Evolutionary conservation across 2,329 filamentous ascomycete genomes (phyloP).

Genomic region (Triangularia verruculosa): DNA sequence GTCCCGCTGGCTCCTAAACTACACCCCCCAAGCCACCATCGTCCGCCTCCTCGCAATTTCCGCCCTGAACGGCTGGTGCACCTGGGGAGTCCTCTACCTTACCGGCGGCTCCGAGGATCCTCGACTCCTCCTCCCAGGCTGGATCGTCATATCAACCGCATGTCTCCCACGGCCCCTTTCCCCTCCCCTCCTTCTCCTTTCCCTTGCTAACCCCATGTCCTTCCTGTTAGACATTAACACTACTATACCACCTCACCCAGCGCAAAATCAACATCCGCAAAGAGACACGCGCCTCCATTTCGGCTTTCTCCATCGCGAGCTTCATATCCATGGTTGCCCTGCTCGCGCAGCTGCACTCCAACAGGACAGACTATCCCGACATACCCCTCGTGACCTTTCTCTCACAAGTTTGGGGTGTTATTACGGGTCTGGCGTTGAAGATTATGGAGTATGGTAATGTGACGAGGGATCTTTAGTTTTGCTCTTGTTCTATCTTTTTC

Average conservation of each 20-base stretch:
- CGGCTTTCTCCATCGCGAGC: slow-evolving; percentile 72
- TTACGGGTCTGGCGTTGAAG: slow-evolving; percentile 26
- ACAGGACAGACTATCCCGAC: slow-evolving; percentile 58
- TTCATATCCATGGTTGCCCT: slow-evolving; percentile 72
- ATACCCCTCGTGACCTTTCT: slow-evolving; percentile 55
- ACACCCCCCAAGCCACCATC: slow-evolving; percentile 76
- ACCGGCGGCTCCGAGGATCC: slow-evolving; percentile 68
- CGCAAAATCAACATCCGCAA: slow-evolving; percentile 77
- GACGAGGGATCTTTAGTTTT: slow-evolving; percentile 25
- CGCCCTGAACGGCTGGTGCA: slow-evolving; percentile 71
- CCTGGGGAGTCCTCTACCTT: slow-evolving; percentile 67
- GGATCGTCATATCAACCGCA: slow-evolving; percentile 75
- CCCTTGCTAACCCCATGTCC: not conserved
- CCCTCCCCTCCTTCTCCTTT: not conserved
- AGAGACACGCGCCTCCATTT: slow-evolving; percentile 73
- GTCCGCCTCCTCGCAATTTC: slow-evolving; percentile 75
- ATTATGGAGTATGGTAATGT: slow-evolving; percentile 32
- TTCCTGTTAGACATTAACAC: slow-evolving; percentile 70
- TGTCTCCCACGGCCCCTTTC: slow-evolving; percentile 28
- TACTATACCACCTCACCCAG: slow-evolving; percentile 73
- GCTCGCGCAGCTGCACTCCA: slow-evolving; percentile 63
- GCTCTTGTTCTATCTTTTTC: not conserved
- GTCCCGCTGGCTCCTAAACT: slow-evolving; percentile 68
- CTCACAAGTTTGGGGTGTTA: slow-evolving; percentile 38
- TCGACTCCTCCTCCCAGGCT: slow-evolving; percentile 69